Conservation (phyloP, 2,329 filamentous ascomycete species). For the Claviceps paspali region DNA sequence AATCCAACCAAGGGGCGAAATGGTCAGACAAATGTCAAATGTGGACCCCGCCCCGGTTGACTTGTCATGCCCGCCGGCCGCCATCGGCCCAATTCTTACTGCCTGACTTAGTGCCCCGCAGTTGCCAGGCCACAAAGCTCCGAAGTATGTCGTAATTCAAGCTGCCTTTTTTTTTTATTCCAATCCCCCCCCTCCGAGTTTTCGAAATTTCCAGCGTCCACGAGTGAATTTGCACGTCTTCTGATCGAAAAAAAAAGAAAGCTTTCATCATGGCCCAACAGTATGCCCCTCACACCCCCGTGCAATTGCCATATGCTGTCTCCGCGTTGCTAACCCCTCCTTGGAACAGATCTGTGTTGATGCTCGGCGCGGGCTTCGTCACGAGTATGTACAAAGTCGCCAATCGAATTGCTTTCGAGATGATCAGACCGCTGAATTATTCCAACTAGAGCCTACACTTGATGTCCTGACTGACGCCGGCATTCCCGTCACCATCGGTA, state of each 20-base stretch:
- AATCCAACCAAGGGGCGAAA: no score
- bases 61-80: background rate
- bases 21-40: no score
- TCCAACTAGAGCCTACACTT: constrained; percentile 37
- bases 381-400: constrained; percentile 16
- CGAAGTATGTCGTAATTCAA: constrained; percentile 2
- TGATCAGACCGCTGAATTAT: background rate
- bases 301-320: background rate
- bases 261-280: constrained; percentile 3
- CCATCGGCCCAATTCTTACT: constrained; percentile 1
- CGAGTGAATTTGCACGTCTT: no score
- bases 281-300: background rate
- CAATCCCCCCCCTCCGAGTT: no score
- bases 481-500: constrained; percentile 50
- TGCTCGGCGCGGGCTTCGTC: constrained; percentile 42
- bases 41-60: background rate
- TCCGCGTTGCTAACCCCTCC: background rate
- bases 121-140: constrained; percentile 2
- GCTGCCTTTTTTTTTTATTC: no score
- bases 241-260: background rate
- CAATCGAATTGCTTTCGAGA: background rate
- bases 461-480: constrained; percentile 46
- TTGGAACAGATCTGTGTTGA: constrained; percentile 13
- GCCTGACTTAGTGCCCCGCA: constrained; percentile 3
- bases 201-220: background rate